A percentile compares a stretch with the other conserved stretches of the same genome.
These are phyloP conservation scores for Pyrenochaeta sp. DNA, from an alignment of 2,329 filamentous ascomycete species.

Conservation along the genomic window DNA sequence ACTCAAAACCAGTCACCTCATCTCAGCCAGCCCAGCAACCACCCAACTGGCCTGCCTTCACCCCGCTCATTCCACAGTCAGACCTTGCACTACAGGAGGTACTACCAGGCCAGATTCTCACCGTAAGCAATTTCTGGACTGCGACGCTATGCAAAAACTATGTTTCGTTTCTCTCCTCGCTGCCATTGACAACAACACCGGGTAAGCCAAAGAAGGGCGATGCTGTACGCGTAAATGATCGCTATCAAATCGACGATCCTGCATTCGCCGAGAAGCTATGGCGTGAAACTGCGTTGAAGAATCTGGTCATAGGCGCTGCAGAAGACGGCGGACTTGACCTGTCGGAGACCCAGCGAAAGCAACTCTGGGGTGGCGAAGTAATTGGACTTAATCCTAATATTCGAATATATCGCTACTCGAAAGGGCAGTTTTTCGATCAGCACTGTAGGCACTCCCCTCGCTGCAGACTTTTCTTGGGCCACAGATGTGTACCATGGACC, in stretches of 20 bases:
- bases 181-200: conserved; percentile 80
- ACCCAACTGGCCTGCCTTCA: conserved; percentile 76
- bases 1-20: conserved; percentile 5
- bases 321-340: conserved; percentile 43
- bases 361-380: conserved; percentile 79
- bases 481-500: neutral
- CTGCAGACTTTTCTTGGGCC: neutral
- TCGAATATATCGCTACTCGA: conserved; percentile 83
- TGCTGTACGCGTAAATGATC: conserved; percentile 86
- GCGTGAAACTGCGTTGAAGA: conserved; percentile 76
- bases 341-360: conserved; percentile 40
- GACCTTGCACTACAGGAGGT: conserved; percentile 69
- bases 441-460: conserved; percentile 73
- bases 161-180: conserved; percentile 72
- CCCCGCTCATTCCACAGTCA: conserved; percentile 71
- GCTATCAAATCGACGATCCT: conserved; percentile 82
- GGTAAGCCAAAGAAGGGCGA: conserved; percentile 80
- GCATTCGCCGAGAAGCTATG: conserved; percentile 79
- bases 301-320: conserved; percentile 57
- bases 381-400: conserved; percentile 91
- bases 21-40: conserved; percentile 26
- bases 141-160: conserved; percentile 78
- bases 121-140: conserved; percentile 78
- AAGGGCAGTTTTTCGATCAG: conserved; percentile 89
- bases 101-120: conserved; percentile 73